Conservation (phyloP, 1,139 yeast genomes). For the Kodamaea plutei region DNA sequence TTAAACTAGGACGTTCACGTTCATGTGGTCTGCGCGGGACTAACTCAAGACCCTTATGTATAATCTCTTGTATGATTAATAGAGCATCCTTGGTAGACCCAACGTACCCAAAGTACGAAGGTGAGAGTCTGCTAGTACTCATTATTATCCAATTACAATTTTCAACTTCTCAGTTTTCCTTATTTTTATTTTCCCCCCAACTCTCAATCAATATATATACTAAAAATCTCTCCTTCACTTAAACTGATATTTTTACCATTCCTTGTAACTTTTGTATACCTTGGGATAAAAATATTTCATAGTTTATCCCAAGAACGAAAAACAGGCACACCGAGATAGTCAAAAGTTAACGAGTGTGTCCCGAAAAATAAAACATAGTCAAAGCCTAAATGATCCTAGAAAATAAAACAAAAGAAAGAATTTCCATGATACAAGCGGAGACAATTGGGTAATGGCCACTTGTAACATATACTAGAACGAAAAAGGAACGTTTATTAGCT, state of each 20-base stretch:
- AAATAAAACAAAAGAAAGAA: background rate
- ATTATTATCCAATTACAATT: too few species aligned
- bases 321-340: slow-evolving; percentile 4
- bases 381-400: background rate
- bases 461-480: slow-evolving; percentile 5
- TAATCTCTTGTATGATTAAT: slow-evolving; percentile 71
- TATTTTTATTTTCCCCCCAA: too few species aligned
- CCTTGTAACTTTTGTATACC: too few species aligned
- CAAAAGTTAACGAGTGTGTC: slow-evolving; percentile 4
- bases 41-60: slow-evolving; percentile 57
- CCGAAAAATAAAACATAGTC: slow-evolving; percentile 1
- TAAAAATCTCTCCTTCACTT: too few species aligned
- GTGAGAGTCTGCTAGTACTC: slow-evolving; percentile 31
- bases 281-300: slow-evolving; percentile 7
- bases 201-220: too few species aligned
- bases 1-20: slow-evolving; percentile 61
- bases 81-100: slow-evolving; percentile 82
- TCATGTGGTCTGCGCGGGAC: slow-evolving; percentile 82
- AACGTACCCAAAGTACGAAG: slow-evolving; percentile 76
- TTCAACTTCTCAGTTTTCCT: too few species aligned
- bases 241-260: too few species aligned
- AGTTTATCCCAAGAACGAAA: slow-evolving; percentile 5
- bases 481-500: slow-evolving; percentile 3
- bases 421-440: slow-evolving; percentile 1
- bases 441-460: too few species aligned